These are phyloP conservation scores for Colletotrichum phormii DNA, from an alignment of 2,329 filamentous ascomycete species.

Conservation along the genomic window DNA sequence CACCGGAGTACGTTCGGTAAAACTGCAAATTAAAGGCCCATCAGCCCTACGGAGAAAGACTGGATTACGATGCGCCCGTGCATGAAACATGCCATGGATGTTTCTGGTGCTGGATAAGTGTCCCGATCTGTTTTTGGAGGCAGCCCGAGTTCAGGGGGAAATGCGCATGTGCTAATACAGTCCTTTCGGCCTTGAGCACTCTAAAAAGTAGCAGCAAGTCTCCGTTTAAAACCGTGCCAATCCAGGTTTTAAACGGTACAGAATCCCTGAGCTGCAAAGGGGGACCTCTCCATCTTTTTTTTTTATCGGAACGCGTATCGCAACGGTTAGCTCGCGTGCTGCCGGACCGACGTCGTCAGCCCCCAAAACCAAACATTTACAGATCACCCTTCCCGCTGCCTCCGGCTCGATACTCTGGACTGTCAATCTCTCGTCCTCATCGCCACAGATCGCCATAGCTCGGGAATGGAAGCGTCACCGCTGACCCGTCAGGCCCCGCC, in stretches of 20 bases:
- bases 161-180: not conserved
- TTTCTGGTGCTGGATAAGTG: slow-evolving; percentile 6
- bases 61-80: not conserved
- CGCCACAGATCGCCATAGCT: not conserved
- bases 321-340: slow-evolving; percentile 5
- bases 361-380: not conserved
- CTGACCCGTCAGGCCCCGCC: slow-evolving; percentile 92
- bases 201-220: too few species aligned
- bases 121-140: slow-evolving; percentile 3
- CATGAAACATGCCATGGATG: slow-evolving; percentile 9
- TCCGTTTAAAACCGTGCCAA: rapidly evolving
- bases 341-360: not conserved
- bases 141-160: not conserved
- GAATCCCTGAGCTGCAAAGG: not conserved
- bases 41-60: slow-evolving; percentile 8
- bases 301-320: slow-evolving; percentile 30
- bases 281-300: not conserved
- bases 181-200: not conserved
- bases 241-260: rapidly evolving
- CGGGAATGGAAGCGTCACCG: slow-evolving; percentile 85
- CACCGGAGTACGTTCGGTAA: too few species aligned
- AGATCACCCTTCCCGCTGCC: not conserved
- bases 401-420: not conserved
- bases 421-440: not conserved
- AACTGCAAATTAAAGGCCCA: not conserved